A percentile compares a stretch with the other conserved stretches of the same genome.
Evolutionary conservation across 495 filamentous ascomycete genomes (phyloP).

Genomic region (Penicillium salamii): DNA sequence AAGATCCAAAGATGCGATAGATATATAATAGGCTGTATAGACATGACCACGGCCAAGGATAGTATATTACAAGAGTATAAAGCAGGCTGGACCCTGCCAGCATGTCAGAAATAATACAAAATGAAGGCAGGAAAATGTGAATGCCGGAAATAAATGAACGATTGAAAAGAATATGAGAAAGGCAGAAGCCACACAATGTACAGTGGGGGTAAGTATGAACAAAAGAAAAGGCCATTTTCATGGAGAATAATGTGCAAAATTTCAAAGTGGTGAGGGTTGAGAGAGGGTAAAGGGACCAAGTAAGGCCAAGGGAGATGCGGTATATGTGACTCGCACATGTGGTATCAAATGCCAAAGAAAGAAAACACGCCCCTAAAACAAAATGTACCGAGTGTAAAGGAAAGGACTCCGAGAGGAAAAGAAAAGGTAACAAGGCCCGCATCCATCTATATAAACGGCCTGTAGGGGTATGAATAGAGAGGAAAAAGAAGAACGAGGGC

Average conservation of each 20-base stretch:
- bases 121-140: conserved; percentile 16
- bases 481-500: conserved; percentile 20
- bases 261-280: conserved; percentile 18
- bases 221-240: conserved; percentile 34
- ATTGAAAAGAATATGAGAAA: conserved; percentile 12
- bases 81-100: conserved; percentile 27
- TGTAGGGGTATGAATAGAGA: conserved; percentile 42
- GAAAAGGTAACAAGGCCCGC: conserved; percentile 37
- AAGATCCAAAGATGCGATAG: neutral
- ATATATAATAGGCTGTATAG: conserved; percentile 21
- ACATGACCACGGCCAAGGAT: conserved; percentile 15
- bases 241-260: conserved; percentile 12
- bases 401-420: conserved; percentile 24
- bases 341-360: conserved; percentile 29
- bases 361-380: conserved; percentile 19
- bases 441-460: conserved; percentile 41
- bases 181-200: conserved; percentile 24
- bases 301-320: conserved; percentile 21
- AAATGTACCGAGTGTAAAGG: conserved; percentile 17
- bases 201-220: conserved; percentile 26
- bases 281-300: conserved; percentile 2
- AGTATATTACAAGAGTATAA: conserved; percentile 43
- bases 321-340: conserved; percentile 38
- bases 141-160: conserved; percentile 18
- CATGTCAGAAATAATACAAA: conserved; percentile 13